Conservation (phyloP, 2,329 filamentous ascomycete species). For the Lecanicillium sp. region DNA sequence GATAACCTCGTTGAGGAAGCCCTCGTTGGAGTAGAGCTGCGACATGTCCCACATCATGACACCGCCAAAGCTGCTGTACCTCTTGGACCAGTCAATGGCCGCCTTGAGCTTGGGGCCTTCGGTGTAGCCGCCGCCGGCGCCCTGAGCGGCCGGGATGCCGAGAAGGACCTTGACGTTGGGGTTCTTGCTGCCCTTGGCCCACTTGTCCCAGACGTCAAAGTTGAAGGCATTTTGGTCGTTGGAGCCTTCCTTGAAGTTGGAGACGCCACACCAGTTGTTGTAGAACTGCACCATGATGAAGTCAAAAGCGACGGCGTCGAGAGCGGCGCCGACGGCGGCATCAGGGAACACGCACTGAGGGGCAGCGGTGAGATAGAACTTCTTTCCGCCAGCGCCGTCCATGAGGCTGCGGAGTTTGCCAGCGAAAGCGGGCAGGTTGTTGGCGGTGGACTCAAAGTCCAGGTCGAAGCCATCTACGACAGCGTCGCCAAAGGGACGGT, state of each 20-base stretch:
- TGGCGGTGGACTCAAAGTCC: slow-evolving; percentile 57
- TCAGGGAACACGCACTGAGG: slow-evolving; percentile 65
- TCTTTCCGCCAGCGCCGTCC: slow-evolving; percentile 43
- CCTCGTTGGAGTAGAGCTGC: slow-evolving; percentile 50
- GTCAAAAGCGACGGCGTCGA: slow-evolving; percentile 50
- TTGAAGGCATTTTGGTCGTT: slow-evolving; percentile 48
- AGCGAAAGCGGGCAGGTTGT: slow-evolving; percentile 56
- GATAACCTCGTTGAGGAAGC: slow-evolving; percentile 42
- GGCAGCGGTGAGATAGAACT: slow-evolving; percentile 56
- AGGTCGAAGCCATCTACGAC: slow-evolving; percentile 70
- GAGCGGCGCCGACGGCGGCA: slow-evolving; percentile 46
- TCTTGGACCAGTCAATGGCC: slow-evolving; percentile 45
- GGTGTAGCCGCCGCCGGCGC: slow-evolving; percentile 50
- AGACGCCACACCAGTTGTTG: slow-evolving; percentile 59
- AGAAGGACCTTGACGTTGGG: slow-evolving; percentile 52
- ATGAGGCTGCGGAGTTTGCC: slow-evolving; percentile 48
- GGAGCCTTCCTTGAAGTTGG: slow-evolving; percentile 38
- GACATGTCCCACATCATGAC: slow-evolving; percentile 64
- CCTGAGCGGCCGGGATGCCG: slow-evolving; percentile 49
- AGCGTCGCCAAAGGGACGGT: slow-evolving; percentile 59
- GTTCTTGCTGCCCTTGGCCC: slow-evolving; percentile 55
- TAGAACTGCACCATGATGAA: slow-evolving; percentile 60
- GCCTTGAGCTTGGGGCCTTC: slow-evolving; percentile 34
- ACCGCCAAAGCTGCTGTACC: slow-evolving; percentile 55
- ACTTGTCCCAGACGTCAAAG: slow-evolving; percentile 56